Evolutionary conservation across 371 early-diverging fungal genomes (phyloP).

Genomic region (Mortierella sp.): DNA sequence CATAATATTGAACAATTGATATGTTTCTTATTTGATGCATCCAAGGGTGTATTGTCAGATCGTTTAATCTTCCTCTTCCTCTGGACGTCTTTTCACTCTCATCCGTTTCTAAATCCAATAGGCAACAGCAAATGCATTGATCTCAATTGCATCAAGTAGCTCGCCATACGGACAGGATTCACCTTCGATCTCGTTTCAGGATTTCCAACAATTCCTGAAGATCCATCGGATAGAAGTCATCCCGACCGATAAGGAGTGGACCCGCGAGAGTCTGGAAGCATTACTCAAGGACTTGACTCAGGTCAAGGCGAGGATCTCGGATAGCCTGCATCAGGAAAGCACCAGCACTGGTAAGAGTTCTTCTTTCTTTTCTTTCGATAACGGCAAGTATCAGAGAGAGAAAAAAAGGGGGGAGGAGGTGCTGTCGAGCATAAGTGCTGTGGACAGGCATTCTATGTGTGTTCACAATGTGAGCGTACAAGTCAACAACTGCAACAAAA

Average conservation of each 20-base stretch:
- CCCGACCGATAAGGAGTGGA: constrained; percentile 53
- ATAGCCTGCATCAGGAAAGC: constrained; percentile 47
- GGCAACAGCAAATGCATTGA: constrained; percentile 54
- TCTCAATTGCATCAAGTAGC: constrained; percentile 52
- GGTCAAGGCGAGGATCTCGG: constrained; percentile 42
- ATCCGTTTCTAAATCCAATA: constrained; percentile 6
- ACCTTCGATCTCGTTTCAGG: constrained; percentile 56
- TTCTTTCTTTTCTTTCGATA: background rate
- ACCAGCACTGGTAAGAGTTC: constrained; percentile 12
- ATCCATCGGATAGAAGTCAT: constrained; percentile 58
- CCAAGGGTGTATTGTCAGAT: background rate
- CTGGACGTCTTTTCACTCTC: background rate
- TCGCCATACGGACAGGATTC: constrained; percentile 41
- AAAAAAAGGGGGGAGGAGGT: constrained; percentile 1
- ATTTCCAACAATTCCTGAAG: constrained; percentile 56
- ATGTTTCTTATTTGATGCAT: background rate
- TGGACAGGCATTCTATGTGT: background rate
- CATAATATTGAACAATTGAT: background rate
- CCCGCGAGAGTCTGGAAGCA: constrained; percentile 45
- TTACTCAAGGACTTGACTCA: constrained; percentile 47
- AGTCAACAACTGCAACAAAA: background rate
- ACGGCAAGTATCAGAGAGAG: constrained; percentile 2
- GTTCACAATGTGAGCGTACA: constrained; percentile 1
- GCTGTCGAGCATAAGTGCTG: background rate
- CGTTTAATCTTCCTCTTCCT: background rate